Conservation (phyloP, 2,329 filamentous ascomycete genomes). For the Fusarium longipes region DNA sequence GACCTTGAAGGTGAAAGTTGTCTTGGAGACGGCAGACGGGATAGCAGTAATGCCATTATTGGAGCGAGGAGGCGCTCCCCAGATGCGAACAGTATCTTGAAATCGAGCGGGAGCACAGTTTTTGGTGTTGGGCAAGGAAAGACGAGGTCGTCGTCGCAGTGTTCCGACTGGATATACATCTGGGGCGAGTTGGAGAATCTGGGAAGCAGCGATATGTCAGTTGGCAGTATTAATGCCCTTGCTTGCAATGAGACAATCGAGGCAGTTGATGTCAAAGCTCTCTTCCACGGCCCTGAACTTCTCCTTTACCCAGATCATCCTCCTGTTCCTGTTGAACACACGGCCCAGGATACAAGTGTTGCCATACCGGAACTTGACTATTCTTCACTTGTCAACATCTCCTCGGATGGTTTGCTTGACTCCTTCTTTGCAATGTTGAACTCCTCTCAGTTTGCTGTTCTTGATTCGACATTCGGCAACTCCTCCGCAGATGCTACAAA, state of each 20-base stretch:
- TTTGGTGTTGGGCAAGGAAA: slow-evolving; percentile 41
- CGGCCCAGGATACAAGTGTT: slow-evolving; percentile 32
- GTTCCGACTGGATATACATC: slow-evolving; percentile 50
- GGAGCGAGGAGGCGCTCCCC: slow-evolving; percentile 19
- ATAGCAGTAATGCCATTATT: slow-evolving; percentile 35
- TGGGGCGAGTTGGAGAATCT: slow-evolving; percentile 50
- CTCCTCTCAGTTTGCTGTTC: slow-evolving; percentile 50
- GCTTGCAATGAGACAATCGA: slow-evolving; percentile 55
- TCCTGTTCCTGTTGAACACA: slow-evolving; percentile 45
- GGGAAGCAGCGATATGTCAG: slow-evolving; percentile 40
- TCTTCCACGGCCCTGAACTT: slow-evolving; percentile 41
- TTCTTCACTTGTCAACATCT: slow-evolving; percentile 44
- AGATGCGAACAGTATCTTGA: neutral
- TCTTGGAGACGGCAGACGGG: slow-evolving; percentile 8
- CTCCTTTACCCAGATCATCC: slow-evolving; percentile 46
- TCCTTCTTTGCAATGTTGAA: slow-evolving; percentile 52
- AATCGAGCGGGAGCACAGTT: neutral
- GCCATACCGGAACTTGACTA: slow-evolving; percentile 48
- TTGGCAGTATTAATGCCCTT: slow-evolving; percentile 49
- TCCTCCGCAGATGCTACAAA: slow-evolving; percentile 21
- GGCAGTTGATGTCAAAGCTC: slow-evolving; percentile 43
- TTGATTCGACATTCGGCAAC: slow-evolving; percentile 41
- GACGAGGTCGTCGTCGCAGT: slow-evolving; percentile 42
- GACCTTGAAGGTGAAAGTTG: slow-evolving; percentile 42
- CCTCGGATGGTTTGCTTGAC: slow-evolving; percentile 48